Percentiles rank a stretch among this genome's conserved stretches.
phyloP scores from a whole-genome alignment of 164 flowering plant genomes.

The Houttuynia cordata region DNA sequence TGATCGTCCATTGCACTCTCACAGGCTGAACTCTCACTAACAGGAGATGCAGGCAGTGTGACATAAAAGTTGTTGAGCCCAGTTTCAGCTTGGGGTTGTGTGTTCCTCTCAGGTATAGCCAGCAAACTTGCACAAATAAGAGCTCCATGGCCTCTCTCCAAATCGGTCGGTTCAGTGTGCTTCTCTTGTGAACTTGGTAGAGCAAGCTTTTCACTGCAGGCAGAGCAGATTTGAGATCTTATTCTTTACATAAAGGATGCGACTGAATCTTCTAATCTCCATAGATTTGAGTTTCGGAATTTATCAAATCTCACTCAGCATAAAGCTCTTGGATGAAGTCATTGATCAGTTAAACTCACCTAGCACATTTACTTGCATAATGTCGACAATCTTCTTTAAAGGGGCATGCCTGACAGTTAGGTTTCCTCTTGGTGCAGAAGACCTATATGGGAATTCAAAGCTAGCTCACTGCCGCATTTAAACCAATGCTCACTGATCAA shows the following conservation, averaged over 20 bases:
- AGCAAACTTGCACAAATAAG: neutral
- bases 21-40: conserved; percentile 28
- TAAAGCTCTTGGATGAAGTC: too few relatives aligned
- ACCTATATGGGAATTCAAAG: conserved; percentile 33
- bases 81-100: neutral
- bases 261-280: too few relatives aligned
- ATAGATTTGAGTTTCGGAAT: too few relatives aligned
- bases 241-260: too few relatives aligned
- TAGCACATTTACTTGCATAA: conserved; percentile 71
- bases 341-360: conserved; percentile 24
- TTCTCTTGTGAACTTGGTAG: conserved; percentile 80
- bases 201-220: conserved; percentile 70
- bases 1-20: too few relatives aligned
- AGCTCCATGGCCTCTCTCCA: conserved; percentile 11
- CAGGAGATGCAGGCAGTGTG: conserved; percentile 45
- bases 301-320: conserved; percentile 3
- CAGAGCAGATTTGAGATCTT: neutral
- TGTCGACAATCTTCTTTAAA: conserved; percentile 75
- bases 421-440: conserved; percentile 73
- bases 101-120: neutral
- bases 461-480: neutral
- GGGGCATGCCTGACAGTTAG: conserved; percentile 85
- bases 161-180: conserved; percentile 20
- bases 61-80: neutral
- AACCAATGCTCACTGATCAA: neutral